Percentiles rank a stretch among this genome's conserved stretches.
These are phyloP conservation scores for Sphagnum magellanicum DNA, from an alignment of 228 moss, liverwort and hornwort genomes.

Conservation along the genomic window DNA sequence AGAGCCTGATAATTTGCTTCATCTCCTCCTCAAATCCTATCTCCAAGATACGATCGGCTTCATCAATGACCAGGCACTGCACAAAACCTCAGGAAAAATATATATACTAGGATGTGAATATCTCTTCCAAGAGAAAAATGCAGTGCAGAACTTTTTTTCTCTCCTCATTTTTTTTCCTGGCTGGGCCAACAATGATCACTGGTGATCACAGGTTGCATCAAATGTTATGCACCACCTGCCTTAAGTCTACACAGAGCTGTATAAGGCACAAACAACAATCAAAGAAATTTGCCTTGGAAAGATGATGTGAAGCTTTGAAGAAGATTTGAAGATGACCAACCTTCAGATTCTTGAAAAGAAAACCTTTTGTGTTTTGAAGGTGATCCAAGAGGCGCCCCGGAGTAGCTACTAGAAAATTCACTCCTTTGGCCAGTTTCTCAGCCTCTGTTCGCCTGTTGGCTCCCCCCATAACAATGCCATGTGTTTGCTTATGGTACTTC, in stretches of 20 bases:
- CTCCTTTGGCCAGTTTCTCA: constrained; percentile 84
- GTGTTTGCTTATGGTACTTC: constrained; percentile 97
- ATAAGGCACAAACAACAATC: too few relatives aligned
- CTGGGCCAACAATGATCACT: background rate
- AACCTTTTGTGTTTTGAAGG: constrained; percentile 93
- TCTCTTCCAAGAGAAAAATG: background rate
- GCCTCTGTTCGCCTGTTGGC: constrained; percentile 90
- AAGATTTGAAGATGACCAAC: constrained; percentile 10
- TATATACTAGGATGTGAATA: background rate
- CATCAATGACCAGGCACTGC: constrained; percentile 96
- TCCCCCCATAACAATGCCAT: constrained; percentile 97
- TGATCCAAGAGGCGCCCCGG: constrained; percentile 96
- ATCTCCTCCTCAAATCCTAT: constrained; percentile 99
- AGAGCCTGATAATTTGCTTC: constrained; percentile 97
- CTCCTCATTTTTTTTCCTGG: background rate
- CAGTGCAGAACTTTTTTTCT: background rate
- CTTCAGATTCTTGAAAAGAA: constrained; percentile 83
- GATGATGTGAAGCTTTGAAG: too few relatives aligned
- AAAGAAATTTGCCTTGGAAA: too few relatives aligned
- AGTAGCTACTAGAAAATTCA: constrained; percentile 88
- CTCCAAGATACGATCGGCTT: constrained; percentile 97
- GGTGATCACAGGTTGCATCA: background rate
- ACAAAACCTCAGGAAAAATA: constrained; percentile 3
- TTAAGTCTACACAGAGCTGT: too few relatives aligned
- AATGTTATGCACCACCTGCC: background rate